phyloP scores from a whole-genome alignment of 164 flowering plant genomes.

The Sedum album region DNA sequence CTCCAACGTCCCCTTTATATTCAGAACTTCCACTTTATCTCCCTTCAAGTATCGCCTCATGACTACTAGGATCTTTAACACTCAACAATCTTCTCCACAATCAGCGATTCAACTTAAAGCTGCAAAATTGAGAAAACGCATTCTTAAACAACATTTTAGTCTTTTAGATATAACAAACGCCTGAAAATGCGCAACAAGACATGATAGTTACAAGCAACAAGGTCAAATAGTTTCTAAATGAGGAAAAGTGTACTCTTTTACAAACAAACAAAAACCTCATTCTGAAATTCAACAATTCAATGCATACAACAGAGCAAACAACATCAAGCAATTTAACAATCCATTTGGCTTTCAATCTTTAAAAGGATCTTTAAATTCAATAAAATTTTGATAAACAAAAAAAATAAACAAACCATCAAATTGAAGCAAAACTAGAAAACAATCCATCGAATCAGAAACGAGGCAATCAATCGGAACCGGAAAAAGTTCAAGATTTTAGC shows the following conservation, averaged over 20 bases:
- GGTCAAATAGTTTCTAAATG: background rate
- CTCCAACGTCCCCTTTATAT: background rate
- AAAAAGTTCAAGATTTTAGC: background rate
- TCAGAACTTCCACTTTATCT: conserved; percentile 1
- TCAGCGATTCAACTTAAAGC: background rate
- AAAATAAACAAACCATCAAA: background rate
- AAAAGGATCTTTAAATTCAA: background rate
- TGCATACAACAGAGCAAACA: too few species aligned
- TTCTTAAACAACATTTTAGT: too few species aligned
- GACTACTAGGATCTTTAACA: background rate
- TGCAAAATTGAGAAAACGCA: background rate
- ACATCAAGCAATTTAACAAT: too few species aligned
- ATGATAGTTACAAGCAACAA: background rate
- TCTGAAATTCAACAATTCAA: too few species aligned
- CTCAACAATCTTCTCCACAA: background rate
- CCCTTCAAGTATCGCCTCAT: background rate
- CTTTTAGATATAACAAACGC: too few species aligned
- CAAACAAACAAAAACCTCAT: background rate
- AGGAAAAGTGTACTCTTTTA: background rate
- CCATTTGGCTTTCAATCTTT: too few species aligned
- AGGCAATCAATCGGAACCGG: background rate
- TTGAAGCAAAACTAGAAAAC: background rate
- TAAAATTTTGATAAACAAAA: background rate
- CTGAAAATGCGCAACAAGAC: too few species aligned
- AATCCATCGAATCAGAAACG: background rate